Base-by-base conservation (phyloP, 768 basidiomycete genomes). In the Mrakia hoshinonis region DNA sequence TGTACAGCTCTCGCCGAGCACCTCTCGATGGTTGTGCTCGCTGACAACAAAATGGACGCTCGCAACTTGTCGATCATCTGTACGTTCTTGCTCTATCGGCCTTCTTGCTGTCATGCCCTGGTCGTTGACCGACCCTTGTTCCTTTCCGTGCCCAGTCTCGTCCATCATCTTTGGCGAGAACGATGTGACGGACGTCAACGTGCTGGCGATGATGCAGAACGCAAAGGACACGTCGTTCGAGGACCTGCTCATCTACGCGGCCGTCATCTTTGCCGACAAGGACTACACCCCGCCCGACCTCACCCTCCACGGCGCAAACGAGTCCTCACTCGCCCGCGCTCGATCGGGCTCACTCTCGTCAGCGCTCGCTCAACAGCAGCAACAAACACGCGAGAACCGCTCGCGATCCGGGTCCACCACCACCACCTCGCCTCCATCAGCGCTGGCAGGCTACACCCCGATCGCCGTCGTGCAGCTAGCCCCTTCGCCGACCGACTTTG, bases 101-200 rank as follows among this genome's bases (percentile, higher is more conserved):
- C 6, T 47, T 34, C 2, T 29, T 26, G 31, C 9, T 49, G 26
- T 24, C 7, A 43, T 18, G 6, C 34, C 2, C 49, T n/a, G 15
- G 11, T 18, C 4, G 13, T 26, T 15, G 24, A 7, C 15, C 39
- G n/a, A 29, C 29, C 3, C 43, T 29, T 65, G n/a, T n/a, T 34
- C 20, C 9, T 34, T 38, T 22, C 31, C 12, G n/a, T 34, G n/a
- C n/a, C n/a, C n/a, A 66, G 65, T 72, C 60, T 47, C 51, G 24
- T 66, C 63, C 48, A 67, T 73, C 13, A n/a, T 73, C 24, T 73
- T 73, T n/a, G 72, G 72, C 13, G 72, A 73, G 43, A 67, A 73
- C 13, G 72, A 64, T 18, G 34, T 68, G 20, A 68, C 48, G 7
- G 72, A 73, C 15, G 60, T 70, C 12, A 26, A 24, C 0, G n/a